A percentile compares a stretch with the other conserved stretches of the same genome.
phyloP scores from a whole-genome alignment of 2,329 filamentous ascomycete genomes.

The Colletotrichum lupini region DNA sequence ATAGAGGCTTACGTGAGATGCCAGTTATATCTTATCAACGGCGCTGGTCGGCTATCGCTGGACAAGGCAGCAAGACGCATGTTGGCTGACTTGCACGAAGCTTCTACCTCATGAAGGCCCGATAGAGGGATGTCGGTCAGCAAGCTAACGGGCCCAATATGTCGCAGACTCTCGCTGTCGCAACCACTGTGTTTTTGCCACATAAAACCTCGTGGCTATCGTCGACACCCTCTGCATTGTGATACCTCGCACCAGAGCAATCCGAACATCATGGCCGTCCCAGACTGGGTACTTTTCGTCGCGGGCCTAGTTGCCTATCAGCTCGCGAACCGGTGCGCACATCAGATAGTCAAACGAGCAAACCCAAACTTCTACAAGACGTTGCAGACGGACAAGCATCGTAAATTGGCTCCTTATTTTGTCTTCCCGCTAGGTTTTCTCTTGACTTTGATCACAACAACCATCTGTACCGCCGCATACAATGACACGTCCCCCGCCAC shows the following conservation, averaged over 20 bases:
- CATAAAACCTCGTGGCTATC: neutral
- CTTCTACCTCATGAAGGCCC: neutral
- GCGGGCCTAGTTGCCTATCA: conserved; percentile 2
- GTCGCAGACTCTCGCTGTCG: neutral
- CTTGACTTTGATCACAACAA: conserved; percentile 14
- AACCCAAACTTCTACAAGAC: conserved; percentile 9
- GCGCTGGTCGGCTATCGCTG: neutral
- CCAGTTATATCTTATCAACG: neutral
- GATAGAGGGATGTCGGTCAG: neutral
- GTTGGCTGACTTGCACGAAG: neutral
- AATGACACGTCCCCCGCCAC: neutral
- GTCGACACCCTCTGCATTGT: neutral
- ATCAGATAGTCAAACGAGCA: neutral
- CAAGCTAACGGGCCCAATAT: neutral
- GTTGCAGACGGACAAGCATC: neutral
- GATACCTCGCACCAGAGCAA: neutral
- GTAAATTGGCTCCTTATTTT: conserved; percentile 15
- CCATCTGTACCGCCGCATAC: conserved; percentile 25
- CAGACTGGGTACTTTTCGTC: neutral
- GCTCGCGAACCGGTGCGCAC: neutral
- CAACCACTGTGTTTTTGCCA: neutral
- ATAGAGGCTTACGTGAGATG: conserved; percentile 20
- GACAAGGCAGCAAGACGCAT: neutral
- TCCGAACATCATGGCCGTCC: neutral
- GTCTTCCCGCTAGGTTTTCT: conserved; percentile 34